Evolutionary conservation across 75 land plant species (phyloP), one percentile per base, ranked within the genome.

Genomic region (Pseudotsuga menziesii): DNA sequence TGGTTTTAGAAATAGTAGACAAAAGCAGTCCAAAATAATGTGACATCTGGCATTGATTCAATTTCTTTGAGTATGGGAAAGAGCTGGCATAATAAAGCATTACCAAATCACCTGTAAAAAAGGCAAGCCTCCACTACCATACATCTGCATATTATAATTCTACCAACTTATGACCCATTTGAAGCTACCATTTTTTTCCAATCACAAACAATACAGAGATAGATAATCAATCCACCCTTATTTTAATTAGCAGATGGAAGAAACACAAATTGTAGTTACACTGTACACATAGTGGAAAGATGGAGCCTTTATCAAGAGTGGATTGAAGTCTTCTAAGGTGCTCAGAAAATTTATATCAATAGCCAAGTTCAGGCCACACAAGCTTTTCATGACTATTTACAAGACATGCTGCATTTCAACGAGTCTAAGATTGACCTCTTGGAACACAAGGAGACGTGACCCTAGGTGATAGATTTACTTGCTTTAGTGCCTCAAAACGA

Each of bases 381-480:
- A 63, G 67, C 15, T 63, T 27, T 16, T 63, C 1, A 15, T 63
- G 32, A 64, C 2, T 17, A 32, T 32, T 16, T 32, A 29, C 36
- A 36, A 29, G 69, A 64, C 69, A 32, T 15, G 17, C 1, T 19
- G 35, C 39, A 64, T 16, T 29, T 4, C 16, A 14, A 32, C 69
- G 17, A 64, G 35, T 64, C 69, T 17, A 64, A 36, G 39, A 17
- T 7, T 32, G 39, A 64, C 35, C 69, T 64, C 16, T 23, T 64
- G 69, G 69, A 32, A 20, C 15, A 64, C 9, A 48, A 48, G 80
- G 61, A n/a, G 61, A 23, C 12, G 11, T 36, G 26, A 78, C 44
- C 55, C 84, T 64, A 5, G 87, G 87, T 14, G 87, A 85, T 16
- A 85, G 80, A 59, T 84, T 81, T 26, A 82, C 87, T 26, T 78